Base-by-base conservation (phyloP, 2,329 filamentous ascomycete genomes). In the Fusarium goolgardi region DNA sequence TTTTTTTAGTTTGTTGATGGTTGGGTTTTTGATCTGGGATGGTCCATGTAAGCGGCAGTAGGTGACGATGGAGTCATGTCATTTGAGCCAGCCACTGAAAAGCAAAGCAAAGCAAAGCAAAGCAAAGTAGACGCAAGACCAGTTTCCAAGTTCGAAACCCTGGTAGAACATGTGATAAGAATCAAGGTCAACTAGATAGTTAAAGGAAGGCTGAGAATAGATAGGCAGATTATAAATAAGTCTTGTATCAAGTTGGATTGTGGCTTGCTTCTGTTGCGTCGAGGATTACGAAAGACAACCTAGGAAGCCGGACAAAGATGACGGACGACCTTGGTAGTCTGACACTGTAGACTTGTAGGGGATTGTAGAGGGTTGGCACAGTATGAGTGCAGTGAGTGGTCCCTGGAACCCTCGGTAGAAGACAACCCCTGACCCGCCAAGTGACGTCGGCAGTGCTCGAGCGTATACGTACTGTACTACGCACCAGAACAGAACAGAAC, bases 361-460 rank as follows among this genome's bases (percentile, higher is more conserved):
- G 10, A 6, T 2, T 18, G 3, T 15, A 16, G 13, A 4, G 5
- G 6, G 1, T 1, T 4, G 7, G 7, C 6, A 64, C 59, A 64
- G 61, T 59, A 46, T 13, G 39, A 45, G 15, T 16, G 6, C 13
- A n/a, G 9, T 20, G 18, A n/a, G 12, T 54, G 66, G 21, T 25
- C 37, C 61, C 44, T 65, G 40, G 21, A 41, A 35, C 32, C 37
- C 35, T 56, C 54, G 62, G 60, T 37, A 64, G 53, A 53, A 53
- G 37, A 39, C 35, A 29, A 60, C 55, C 63, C 67, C 55, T 75
- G 50, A 45, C 57, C 59, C 63, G 63, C 59, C 53, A 60, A 70
- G 66, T 71, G 68, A 70, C 68, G 68, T 71, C 68, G 68, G 68
- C 68, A 69, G 59, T 71, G 64, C 60, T 61, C 55, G 41, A 39